Conservation (phyloP, 192 early-diverging fungal genomes). For the Linnemannia hyalina region DNA sequence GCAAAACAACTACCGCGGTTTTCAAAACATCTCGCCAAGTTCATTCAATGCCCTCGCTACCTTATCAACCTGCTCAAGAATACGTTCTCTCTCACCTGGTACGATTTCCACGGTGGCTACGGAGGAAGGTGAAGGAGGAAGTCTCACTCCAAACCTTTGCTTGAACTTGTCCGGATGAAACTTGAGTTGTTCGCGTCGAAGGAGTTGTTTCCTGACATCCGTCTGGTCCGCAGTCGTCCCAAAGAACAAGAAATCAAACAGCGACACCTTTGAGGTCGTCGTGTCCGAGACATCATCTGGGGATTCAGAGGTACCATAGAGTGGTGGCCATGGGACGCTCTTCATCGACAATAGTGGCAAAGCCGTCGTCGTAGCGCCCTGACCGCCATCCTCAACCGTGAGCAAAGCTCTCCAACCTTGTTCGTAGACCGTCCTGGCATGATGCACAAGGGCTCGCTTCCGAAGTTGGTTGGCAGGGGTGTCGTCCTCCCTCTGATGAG, state of each 20-base stretch:
- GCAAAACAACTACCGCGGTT: not conserved
- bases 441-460: conserved; percentile 14
- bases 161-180: conserved; percentile 54
- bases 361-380: not conserved
- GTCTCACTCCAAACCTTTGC: conserved; percentile 33
- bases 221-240: conserved; percentile 15
- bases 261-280: not conserved
- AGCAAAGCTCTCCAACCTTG: conserved; percentile 12
- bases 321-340: conserved; percentile 33
- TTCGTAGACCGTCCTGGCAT: conserved; percentile 18
- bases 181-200: conserved; percentile 49
- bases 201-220: conserved; percentile 25
- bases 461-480: conserved; percentile 12
- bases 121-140: not conserved
- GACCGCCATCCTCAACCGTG: not conserved
- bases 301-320: not conserved
- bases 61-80: conserved; percentile 31
- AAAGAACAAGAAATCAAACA: conserved; percentile 47
- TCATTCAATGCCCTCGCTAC: conserved; percentile 35
- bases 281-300: not conserved
- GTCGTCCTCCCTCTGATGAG: not conserved
- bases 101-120: not conserved
- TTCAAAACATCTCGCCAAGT: conserved; percentile 18
- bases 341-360: conserved; percentile 12
- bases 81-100: conserved; percentile 32